Evolutionary conservation across 73 alveolate genomes (phyloP).

Genomic region (Effrenium voratum): DNA sequence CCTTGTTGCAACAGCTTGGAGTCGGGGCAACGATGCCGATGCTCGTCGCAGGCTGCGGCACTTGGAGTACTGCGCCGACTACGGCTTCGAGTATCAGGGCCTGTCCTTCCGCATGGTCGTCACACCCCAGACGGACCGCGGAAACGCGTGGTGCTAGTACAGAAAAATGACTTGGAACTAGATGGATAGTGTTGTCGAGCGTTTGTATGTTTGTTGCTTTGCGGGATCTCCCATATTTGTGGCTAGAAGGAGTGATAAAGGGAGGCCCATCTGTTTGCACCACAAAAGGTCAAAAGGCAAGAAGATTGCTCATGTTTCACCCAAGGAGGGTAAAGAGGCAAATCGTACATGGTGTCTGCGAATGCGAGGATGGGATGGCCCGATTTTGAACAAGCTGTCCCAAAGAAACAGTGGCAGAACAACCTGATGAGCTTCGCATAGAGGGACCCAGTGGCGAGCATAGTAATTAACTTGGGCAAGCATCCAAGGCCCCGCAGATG

Average conservation of each 20-base stretch:
- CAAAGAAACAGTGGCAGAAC: too few relatives aligned
- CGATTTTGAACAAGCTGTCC: too few relatives aligned
- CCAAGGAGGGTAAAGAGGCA: too few relatives aligned
- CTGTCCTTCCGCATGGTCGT: constrained; percentile 30
- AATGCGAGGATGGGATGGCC: too few relatives aligned
- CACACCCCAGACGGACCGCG: constrained; percentile 39
- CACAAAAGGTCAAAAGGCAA: neutral
- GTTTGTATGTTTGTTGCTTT: neutral
- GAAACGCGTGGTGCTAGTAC: neutral
- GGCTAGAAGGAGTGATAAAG: neutral
- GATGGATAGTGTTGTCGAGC: neutral
- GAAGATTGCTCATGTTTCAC: too few relatives aligned
- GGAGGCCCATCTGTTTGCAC: neutral
- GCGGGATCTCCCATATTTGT: neutral
- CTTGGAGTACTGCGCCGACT: constrained; percentile 53
- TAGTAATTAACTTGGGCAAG: too few relatives aligned
- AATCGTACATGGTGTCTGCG: too few relatives aligned
- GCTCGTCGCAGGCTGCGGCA: constrained; percentile 19
- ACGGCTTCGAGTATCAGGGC: constrained; percentile 52
- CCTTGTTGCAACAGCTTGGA: too few relatives aligned
- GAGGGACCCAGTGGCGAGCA: too few relatives aligned
- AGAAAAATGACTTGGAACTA: neutral
- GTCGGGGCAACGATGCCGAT: too few relatives aligned
- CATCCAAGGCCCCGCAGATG: too few relatives aligned
- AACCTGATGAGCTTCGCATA: too few relatives aligned